phyloP scores from a whole-genome alignment of 1,284 basidiomycete genomes.

The Cryptococcus neoformans region DNA sequence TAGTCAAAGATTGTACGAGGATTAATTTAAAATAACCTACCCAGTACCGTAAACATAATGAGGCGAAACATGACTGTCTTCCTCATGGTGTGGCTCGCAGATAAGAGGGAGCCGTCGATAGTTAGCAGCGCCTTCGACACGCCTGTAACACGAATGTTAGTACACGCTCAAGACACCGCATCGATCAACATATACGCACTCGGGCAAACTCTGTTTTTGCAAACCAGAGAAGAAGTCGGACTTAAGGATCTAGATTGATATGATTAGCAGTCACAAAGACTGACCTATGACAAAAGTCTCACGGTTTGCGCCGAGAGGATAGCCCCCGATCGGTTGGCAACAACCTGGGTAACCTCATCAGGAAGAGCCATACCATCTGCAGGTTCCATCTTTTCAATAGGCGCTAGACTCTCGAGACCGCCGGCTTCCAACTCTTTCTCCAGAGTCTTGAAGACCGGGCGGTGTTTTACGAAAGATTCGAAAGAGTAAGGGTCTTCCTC shows the following conservation, averaged over 20 bases:
- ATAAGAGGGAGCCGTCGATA: conserved; percentile 76
- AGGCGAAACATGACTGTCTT: conserved; percentile 40
- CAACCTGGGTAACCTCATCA: conserved; percentile 81
- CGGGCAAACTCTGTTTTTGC: conserved; percentile 58
- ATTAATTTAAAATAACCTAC: conserved; percentile 49
- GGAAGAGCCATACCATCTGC: conserved; percentile 71
- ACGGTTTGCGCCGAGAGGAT: conserved; percentile 64
- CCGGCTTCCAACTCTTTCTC: conserved; percentile 85
- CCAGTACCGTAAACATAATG: conserved; percentile 86
- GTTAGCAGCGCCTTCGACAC: conserved; percentile 90
- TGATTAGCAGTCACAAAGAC: conserved; percentile 31
- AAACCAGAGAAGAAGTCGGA: conserved; percentile 94
- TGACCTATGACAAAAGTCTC: conserved; percentile 3
- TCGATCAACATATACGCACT: background rate
- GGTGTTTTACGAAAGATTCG: conserved; percentile 72
- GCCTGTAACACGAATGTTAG: conserved; percentile 52
- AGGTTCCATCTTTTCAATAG: conserved; percentile 71
- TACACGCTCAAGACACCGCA: background rate
- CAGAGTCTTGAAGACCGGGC: conserved; percentile 95
- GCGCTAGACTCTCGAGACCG: conserved; percentile 75
- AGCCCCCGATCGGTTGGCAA: conserved; percentile 77
- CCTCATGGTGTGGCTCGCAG: conserved; percentile 38
- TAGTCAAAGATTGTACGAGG: background rate
- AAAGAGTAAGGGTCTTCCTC: conserved; percentile 72
- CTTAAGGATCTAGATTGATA: conserved; percentile 66